A percentile compares a stretch with the other conserved stretches of the same genome.
phyloP scores from a whole-genome alignment of 2,329 filamentous ascomycete genomes.

The Pseudogymnoascus sp. region DNA sequence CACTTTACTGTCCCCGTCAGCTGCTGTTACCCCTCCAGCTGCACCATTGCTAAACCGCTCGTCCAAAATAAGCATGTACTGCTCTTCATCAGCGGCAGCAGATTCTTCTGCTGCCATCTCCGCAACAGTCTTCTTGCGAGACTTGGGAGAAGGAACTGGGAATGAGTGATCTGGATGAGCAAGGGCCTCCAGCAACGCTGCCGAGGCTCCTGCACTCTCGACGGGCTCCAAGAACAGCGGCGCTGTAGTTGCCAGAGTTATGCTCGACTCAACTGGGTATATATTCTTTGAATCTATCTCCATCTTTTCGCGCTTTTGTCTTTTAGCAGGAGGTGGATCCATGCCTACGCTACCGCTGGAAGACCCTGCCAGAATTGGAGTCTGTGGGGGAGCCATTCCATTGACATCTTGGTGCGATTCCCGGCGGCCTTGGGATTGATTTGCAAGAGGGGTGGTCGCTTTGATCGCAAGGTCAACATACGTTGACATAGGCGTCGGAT shows the following conservation, averaged over 20 bases:
- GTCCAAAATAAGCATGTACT: conserved; percentile 88
- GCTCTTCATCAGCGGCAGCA: conserved; percentile 77
- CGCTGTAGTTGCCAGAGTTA: conserved; percentile 66
- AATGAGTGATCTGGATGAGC: conserved; percentile 72
- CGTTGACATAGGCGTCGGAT: conserved; percentile 70
- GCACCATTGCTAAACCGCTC: conserved; percentile 65
- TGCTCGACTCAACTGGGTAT: conserved; percentile 66
- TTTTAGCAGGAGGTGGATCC: conserved; percentile 53
- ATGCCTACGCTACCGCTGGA: conserved; percentile 46
- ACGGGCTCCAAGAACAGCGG: conserved; percentile 74
- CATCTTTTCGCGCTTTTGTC: conserved; percentile 63
- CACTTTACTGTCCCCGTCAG: conserved; percentile 67
- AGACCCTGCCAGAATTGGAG: conserved; percentile 52
- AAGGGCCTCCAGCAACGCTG: conserved; percentile 63
- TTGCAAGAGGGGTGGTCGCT: conserved; percentile 54
- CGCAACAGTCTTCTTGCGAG: conserved; percentile 84
- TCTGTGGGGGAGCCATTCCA: conserved; percentile 56
- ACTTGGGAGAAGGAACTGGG: conserved; percentile 74
- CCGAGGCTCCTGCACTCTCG: conserved; percentile 59
- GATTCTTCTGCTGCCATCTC: conserved; percentile 95
- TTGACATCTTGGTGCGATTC: conserved; percentile 35
- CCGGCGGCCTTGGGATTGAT: conserved; percentile 39
- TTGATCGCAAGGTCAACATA: conserved; percentile 71
- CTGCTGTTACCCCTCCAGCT: conserved; percentile 47
- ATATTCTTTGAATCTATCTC: conserved; percentile 70